These are phyloP conservation scores for Fusarium begoniae DNA, from an alignment of 2,329 filamentous ascomycete genomes.

Conservation along the genomic window DNA sequence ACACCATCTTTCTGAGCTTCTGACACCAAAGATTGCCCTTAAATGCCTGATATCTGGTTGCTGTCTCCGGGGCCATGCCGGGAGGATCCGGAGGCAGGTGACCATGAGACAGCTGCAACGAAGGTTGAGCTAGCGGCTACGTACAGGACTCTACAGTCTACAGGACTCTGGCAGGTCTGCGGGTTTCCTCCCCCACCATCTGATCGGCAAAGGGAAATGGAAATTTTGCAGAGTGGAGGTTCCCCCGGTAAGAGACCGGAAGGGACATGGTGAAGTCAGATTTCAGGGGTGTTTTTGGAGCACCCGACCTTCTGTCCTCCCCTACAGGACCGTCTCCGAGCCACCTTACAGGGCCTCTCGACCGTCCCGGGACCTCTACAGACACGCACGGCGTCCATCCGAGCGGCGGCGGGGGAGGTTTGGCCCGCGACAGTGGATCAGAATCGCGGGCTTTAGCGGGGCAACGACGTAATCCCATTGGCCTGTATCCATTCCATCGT, in stretches of 20 bases:
- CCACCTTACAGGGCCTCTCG: slow-evolving; percentile 12
- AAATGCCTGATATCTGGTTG: slow-evolving; percentile 23
- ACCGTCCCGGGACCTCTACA: slow-evolving; percentile 27
- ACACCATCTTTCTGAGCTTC: background rate
- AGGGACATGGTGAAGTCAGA: background rate
- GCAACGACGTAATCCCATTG: slow-evolving; percentile 33
- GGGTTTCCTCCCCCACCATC: slow-evolving; percentile 31
- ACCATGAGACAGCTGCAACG: slow-evolving; percentile 19
- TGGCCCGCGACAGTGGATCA: slow-evolving; percentile 41
- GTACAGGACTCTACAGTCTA: background rate
- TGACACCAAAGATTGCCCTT: background rate
- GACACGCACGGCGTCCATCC: slow-evolving; percentile 24
- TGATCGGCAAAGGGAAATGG: slow-evolving; percentile 30
- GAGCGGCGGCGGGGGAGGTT: slow-evolving; percentile 34
- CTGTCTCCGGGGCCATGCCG: slow-evolving; percentile 19
- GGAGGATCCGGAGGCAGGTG: slow-evolving; percentile 40
- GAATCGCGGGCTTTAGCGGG: slow-evolving; percentile 30
- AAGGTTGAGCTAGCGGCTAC: slow-evolving; percentile 20
- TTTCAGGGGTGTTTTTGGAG: background rate
- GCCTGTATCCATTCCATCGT: slow-evolving; percentile 37
- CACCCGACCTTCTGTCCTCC: background rate
- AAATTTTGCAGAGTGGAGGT: slow-evolving; percentile 25
- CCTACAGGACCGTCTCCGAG: background rate
- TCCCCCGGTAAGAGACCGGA: slow-evolving; percentile 15
- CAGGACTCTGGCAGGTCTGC: slow-evolving; percentile 9